Conservation (phyloP, 163 green algal genomes). For the Botryococcus braunii region DNA sequence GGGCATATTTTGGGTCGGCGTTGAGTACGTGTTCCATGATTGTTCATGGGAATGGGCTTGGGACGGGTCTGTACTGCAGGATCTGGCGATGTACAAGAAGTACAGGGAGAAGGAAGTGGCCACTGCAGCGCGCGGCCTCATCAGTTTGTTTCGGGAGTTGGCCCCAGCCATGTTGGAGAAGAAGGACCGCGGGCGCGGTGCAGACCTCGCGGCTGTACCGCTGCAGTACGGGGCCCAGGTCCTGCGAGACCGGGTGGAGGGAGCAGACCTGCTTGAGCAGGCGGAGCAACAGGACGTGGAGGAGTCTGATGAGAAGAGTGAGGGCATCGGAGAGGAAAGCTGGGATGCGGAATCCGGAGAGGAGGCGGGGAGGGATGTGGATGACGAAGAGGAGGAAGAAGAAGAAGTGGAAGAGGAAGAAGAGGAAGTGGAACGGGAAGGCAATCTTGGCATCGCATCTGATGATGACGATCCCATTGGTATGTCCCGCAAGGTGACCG, state of each 20-base stretch:
- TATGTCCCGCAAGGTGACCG: too few relatives aligned
- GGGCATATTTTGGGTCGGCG: too few relatives aligned
- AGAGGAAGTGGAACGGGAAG: neutral
- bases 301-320: conserved; percentile 8
- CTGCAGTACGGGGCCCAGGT: conserved; percentile 49
- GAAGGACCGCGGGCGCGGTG: conserved; percentile 51
- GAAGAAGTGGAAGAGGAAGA: neutral
- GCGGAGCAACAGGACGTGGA: conserved; percentile 26
- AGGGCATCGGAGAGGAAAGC: neutral
- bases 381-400: neutral
- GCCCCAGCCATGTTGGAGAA: conserved; percentile 69
- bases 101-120: conserved; percentile 78
- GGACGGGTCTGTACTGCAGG: conserved; percentile 37
- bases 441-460: too few relatives aligned
- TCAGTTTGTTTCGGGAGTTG: conserved; percentile 79
- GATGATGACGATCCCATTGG: too few relatives aligned
- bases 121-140: conserved; percentile 66
- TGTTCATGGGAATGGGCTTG: too few relatives aligned
- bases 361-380: neutral
- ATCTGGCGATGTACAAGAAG: conserved; percentile 88
- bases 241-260: conserved; percentile 54
- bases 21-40: too few relatives aligned
- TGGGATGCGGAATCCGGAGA: conserved; percentile 1
- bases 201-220: conserved; percentile 30
- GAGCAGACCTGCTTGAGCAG: conserved; percentile 77